Evolutionary conservation across 208 protist species (phyloP).

Genomic region (Strigomonas culicis): DNA sequence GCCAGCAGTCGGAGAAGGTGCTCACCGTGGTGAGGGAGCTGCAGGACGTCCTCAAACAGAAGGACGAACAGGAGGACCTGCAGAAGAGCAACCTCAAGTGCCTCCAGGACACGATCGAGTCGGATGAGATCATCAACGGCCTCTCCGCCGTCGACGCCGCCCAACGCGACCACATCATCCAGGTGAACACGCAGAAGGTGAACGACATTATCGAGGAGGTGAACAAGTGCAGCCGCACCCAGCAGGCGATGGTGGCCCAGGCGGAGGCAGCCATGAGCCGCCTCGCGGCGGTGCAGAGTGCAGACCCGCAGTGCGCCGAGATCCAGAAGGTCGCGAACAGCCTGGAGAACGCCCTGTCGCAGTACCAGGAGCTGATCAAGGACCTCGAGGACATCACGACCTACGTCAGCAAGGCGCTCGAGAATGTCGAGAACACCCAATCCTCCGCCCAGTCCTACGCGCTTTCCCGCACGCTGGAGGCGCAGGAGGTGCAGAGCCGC

Average conservation of each 20-base stretch:
- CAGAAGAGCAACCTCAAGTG: conserved; percentile 33
- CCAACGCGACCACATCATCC: conserved; percentile 52
- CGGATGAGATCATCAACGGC: conserved; percentile 57
- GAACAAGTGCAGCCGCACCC: conserved; percentile 38
- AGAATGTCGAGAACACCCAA: conserved; percentile 48
- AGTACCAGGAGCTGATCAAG: conserved; percentile 48
- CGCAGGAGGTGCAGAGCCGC: conserved; percentile 42
- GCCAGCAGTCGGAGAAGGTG: conserved; percentile 53
- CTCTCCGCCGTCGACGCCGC: conserved; percentile 56
- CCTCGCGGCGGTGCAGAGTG: conserved; percentile 59
- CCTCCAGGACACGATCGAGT: conserved; percentile 62
- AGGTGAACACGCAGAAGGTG: conserved; percentile 42
- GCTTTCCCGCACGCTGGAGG: conserved; percentile 49
- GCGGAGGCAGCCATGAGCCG: conserved; percentile 50
- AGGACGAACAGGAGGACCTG: conserved; percentile 29
- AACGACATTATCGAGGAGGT: conserved; percentile 55
- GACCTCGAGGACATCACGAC: conserved; percentile 42
- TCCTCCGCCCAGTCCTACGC: conserved; percentile 57
- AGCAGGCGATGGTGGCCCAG: conserved; percentile 29
- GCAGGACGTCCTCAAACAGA: conserved; percentile 44
- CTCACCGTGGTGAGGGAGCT: conserved; percentile 42
- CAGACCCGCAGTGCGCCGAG: conserved; percentile 57
- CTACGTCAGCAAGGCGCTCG: conserved; percentile 43
- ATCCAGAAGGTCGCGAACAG: conserved; percentile 73
- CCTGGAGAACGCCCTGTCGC: conserved; percentile 59